phyloP scores from a whole-genome alignment of 2,329 filamentous ascomycete species.

The Paracoccidioides lutzii region DNA sequence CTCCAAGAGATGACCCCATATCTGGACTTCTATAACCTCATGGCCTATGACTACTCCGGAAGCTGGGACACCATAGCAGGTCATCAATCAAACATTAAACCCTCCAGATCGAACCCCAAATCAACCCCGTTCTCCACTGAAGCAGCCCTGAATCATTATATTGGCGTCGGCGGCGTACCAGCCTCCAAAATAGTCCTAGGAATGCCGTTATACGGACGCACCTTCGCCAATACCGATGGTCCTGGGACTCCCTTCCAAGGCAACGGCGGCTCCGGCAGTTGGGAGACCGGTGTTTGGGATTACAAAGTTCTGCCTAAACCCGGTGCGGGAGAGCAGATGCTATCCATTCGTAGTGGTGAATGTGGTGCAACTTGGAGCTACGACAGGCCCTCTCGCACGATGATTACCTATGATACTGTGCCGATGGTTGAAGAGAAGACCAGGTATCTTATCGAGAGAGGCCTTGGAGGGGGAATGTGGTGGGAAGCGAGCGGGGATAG shows the following conservation, averaged over 20 bases:
- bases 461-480: slow-evolving; percentile 88
- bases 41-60: slow-evolving; percentile 81
- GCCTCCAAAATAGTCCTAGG: slow-evolving; percentile 70
- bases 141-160: slow-evolving; percentile 59
- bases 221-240: slow-evolving; percentile 69
- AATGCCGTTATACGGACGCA: slow-evolving; percentile 88
- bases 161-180: slow-evolving; percentile 45
- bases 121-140: slow-evolving; percentile 68
- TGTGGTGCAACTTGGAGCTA: slow-evolving; percentile 66
- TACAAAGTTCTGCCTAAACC: slow-evolving; percentile 69
- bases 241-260: slow-evolving; percentile 59
- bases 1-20: slow-evolving; percentile 34
- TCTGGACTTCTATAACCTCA: slow-evolving; percentile 45
- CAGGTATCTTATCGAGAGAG: slow-evolving; percentile 50
- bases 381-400: slow-evolving; percentile 45
- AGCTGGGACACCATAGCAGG: slow-evolving; percentile 61
- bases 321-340: slow-evolving; percentile 51
- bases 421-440: slow-evolving; percentile 56
- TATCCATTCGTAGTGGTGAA: slow-evolving; percentile 33
- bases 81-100: slow-evolving; percentile 71
- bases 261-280: slow-evolving; percentile 58
- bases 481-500: slow-evolving; percentile 81
- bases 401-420: slow-evolving; percentile 60
- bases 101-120: slow-evolving; percentile 43
- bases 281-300: slow-evolving; percentile 78